These are phyloP conservation scores for Colletotrichum incanum DNA, from an alignment of 2,329 filamentous ascomycete genomes.

Conservation along the genomic window DNA sequence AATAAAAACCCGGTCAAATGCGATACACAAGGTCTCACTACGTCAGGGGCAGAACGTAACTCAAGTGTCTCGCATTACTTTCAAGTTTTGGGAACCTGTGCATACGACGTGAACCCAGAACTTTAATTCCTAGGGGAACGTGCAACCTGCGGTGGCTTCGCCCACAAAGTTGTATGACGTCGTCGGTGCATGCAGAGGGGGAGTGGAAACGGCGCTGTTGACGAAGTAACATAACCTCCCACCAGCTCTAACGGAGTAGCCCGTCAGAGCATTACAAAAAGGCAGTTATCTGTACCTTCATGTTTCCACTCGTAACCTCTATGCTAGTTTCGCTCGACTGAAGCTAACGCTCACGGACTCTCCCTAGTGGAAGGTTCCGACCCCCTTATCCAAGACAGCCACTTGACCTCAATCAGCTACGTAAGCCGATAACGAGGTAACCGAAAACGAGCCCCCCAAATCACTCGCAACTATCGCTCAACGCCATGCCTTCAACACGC, in stretches of 20 bases:
- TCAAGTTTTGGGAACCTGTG: constrained; percentile 1
- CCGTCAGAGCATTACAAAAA: background rate
- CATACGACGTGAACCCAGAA: constrained; percentile 19
- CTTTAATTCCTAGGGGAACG: constrained; percentile 31
- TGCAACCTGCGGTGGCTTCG: constrained; percentile 22
- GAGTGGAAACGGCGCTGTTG: constrained; percentile 6
- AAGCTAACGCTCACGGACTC: background rate
- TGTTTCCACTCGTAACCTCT: background rate
- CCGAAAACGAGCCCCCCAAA: constrained; percentile 17
- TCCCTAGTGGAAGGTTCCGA: too few species aligned
- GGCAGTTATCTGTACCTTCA: background rate
- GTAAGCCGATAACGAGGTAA: constrained; percentile 8
- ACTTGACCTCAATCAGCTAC: background rate
- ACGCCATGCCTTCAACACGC: constrained; percentile 6
- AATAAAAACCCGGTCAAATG: background rate
- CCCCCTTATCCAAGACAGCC: too few species aligned
- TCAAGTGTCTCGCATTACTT: background rate
- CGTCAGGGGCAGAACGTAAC: constrained; percentile 11
- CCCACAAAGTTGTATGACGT: constrained; percentile 17
- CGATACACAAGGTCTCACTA: constrained; percentile 13
- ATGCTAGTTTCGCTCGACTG: background rate
- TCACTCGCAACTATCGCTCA: background rate
- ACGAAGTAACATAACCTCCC: background rate
- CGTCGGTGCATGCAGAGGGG: constrained; percentile 13
- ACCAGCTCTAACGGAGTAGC: background rate